A percentile compares a stretch with the other conserved stretches of the same genome.
Conservation (phyloP, 257 asterid species). For the Solanum chilense region DNA sequence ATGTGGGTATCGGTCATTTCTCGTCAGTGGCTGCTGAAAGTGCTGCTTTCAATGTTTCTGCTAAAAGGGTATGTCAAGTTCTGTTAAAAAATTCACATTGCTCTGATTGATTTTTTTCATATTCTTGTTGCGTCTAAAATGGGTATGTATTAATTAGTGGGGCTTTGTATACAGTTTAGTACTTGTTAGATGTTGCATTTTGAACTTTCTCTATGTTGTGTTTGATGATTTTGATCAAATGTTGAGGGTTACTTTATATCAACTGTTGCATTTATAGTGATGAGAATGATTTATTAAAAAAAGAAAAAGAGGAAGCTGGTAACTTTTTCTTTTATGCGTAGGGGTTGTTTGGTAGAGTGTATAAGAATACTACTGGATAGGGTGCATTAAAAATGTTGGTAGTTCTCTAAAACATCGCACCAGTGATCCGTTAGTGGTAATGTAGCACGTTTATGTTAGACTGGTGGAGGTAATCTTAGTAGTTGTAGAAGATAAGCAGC, state of each 20-base stretch:
- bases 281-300: background rate
- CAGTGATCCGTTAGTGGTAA: background rate
- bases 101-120: background rate
- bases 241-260: background rate
- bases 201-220: background rate
- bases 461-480: background rate
- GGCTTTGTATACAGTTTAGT: background rate
- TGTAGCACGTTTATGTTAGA: background rate
- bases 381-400: background rate
- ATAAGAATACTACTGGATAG: background rate
- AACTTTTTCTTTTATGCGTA: background rate
- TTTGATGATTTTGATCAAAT: background rate
- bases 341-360: background rate
- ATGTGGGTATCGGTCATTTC: constrained; percentile 25
- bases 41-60: constrained; percentile 13
- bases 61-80: constrained; percentile 27
- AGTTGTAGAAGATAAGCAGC: background rate
- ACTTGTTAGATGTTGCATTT: background rate
- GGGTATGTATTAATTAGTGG: background rate
- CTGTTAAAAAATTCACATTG: background rate
- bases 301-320: background rate
- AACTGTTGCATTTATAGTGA: background rate
- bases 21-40: constrained; percentile 26
- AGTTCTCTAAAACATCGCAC: background rate
- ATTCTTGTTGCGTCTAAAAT: background rate